Evolutionary conservation across 306 rosid genomes (phyloP), one percentile per base, ranked within the genome.

Genomic region (Betula pendula): DNA sequence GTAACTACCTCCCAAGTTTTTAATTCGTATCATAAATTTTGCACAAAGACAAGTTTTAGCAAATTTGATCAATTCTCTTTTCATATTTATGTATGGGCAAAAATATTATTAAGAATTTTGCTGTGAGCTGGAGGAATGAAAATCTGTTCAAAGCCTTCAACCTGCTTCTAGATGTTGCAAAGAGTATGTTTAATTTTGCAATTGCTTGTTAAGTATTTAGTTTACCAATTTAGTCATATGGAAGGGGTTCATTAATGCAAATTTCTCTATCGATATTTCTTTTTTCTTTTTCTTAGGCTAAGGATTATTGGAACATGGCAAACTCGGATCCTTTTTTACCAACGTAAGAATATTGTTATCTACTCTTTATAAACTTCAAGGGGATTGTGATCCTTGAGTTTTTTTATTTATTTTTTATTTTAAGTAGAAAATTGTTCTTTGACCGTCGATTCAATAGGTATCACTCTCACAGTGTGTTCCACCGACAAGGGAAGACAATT

Each of bases 151-250:
- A 79, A 87, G 87, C 59, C 87, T 92, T 83, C 97, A 84, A 81
- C 90, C 93, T 72, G 89, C 96, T 77, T 90, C 97, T 35, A 82
- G 75, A 81, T 88, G 91, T 92, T 92, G 97, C 94, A 92, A 92
- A 89, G 97, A 95, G 99, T 95, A 89, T 72, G 94, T 84, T 72
- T n/a, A 70, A 31, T 59, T 72, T 13, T 68, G 45, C 51, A 42
- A 14, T 67, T 49, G 5, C 72, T 35, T 73, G 1, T 56, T 4
- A 19, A n/a, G 40, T 74, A 14, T 38, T 31, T 48, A 55, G 79
- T 65, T 59, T 66, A n/a, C 44, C 47, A 66, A 65, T 65, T 13
- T 45, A 78, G 25, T 14, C 48, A 25, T n/a, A 47, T 66, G 4
- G 55, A 48, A 9, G 47, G 44, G 70, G 27, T 80, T 73, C 16